Percentiles rank a stretch among this genome's conserved stretches.
These are phyloP conservation scores for Cymodocea nodosa DNA, from an alignment of 116 monocot species.

Conservation along the genomic window DNA sequence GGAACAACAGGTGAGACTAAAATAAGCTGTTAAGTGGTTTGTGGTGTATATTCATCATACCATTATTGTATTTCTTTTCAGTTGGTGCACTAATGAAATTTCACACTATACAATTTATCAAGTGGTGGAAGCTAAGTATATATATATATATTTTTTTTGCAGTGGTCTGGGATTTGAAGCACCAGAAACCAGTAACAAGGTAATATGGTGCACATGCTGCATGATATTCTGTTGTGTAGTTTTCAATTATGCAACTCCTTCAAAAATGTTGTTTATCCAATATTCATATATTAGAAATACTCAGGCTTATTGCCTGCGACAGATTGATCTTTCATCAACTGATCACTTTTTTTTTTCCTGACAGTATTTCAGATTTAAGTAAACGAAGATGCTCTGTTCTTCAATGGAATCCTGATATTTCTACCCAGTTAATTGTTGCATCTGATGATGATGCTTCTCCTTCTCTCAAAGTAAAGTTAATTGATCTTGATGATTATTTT, in stretches of 20 bases:
- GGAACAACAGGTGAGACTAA: slow-evolving; percentile 57
- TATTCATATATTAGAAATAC: too few relatives aligned
- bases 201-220: slow-evolving; percentile 9
- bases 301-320: too few relatives aligned
- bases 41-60: background rate
- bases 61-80: background rate
- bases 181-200: slow-evolving; percentile 92
- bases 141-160: slow-evolving; percentile 11
- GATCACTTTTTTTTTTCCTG: slow-evolving; percentile 4
- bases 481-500: background rate
- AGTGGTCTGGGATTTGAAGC: slow-evolving; percentile 96
- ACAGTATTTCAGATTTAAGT: slow-evolving; percentile 86
- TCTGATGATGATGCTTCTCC: slow-evolving; percentile 95
- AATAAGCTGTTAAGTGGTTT: too few relatives aligned
- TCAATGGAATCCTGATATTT: slow-evolving; percentile 98
- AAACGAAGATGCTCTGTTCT: slow-evolving; percentile 79
- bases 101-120: background rate
- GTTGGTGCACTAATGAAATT: too few relatives aligned
- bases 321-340: background rate
- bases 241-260: background rate
- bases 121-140: background rate
- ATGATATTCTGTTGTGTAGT: background rate
- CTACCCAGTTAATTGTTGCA: slow-evolving; percentile 86
- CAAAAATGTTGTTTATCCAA: too few relatives aligned
- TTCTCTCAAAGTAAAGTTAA: slow-evolving; percentile 55